Percentiles rank a stretch among this genome's conserved stretches.
Evolutionary conservation across 108 stramenopile genomes (phyloP).

Genomic region (Mediolabrus comicus): DNA sequence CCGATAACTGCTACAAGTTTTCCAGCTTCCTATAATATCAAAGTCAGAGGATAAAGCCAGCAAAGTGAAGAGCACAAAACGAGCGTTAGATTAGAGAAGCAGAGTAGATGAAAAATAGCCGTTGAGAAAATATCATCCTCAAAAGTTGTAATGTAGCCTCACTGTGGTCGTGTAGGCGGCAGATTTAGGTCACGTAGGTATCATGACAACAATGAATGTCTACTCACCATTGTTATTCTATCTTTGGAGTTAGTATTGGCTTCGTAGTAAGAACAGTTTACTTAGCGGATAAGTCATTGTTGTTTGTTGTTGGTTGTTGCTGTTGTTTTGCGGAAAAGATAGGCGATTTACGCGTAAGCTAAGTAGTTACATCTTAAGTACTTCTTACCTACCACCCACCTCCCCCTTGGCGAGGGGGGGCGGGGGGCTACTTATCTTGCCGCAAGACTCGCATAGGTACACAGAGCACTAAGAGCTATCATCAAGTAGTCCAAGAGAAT

Average conservation of each 20-base stretch:
- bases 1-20: slow-evolving; percentile 92
- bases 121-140: not conserved
- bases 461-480: too few relatives aligned
- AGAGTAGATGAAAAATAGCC: not conserved
- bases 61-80: not conserved
- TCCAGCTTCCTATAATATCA: slow-evolving; percentile 73
- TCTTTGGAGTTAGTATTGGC: not conserved
- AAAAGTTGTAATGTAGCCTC: not conserved
- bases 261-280: not conserved
- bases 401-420: too few relatives aligned
- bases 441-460: too few relatives aligned
- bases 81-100: not conserved
- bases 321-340: too few relatives aligned
- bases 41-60: too few relatives aligned
- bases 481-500: too few relatives aligned
- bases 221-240: not conserved
- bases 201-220: not conserved
- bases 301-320: not conserved
- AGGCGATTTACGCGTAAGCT: too few relatives aligned
- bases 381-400: too few relatives aligned
- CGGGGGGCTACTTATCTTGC: too few relatives aligned
- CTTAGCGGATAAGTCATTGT: not conserved
- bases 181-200: not conserved
- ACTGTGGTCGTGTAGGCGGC: not conserved
- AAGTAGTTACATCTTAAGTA: too few relatives aligned